Evolutionary conservation across 257 asterid species (phyloP).

Genomic region (Cordia subcordata): DNA sequence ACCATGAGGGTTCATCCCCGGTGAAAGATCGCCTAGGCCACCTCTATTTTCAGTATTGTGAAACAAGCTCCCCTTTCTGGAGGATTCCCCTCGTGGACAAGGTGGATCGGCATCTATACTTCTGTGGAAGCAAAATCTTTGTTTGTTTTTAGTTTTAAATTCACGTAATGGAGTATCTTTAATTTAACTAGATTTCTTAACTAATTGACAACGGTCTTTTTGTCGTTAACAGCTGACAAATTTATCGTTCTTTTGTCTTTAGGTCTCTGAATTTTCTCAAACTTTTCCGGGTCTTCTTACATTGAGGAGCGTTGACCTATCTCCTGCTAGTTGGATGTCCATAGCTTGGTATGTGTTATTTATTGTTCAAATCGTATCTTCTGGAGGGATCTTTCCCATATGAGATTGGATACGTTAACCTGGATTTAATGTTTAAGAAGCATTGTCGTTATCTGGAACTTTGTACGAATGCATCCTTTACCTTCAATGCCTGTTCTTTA

Average conservation of each 20-base stretch:
- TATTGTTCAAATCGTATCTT: background rate
- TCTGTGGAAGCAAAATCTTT: background rate
- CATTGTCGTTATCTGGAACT: too few species aligned
- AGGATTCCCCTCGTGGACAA: conserved; percentile 25
- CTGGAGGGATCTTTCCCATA: too few species aligned
- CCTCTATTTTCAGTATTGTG: conserved; percentile 24
- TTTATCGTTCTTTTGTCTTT: background rate
- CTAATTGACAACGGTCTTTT: background rate
- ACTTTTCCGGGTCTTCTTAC: conserved; percentile 61
- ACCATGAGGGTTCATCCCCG: conserved; percentile 5
- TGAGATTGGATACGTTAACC: too few species aligned
- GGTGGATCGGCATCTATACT: conserved; percentile 3
- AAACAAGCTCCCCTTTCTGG: conserved; percentile 22
- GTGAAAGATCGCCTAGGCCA: conserved; percentile 14
- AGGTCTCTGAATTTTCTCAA: conserved; percentile 50
- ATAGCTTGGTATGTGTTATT: conserved; percentile 58
- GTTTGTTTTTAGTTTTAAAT: background rate
- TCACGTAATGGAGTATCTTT: background rate
- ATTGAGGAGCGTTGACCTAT: conserved; percentile 67
- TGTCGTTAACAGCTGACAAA: background rate
- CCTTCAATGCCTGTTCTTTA: too few species aligned
- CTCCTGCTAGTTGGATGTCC: conserved; percentile 96
- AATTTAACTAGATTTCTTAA: conserved; percentile 1
- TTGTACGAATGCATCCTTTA: too few species aligned
- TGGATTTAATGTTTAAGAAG: too few species aligned